Conservation (phyloP, 2,329 filamentous ascomycete genomes). For the Penicillium freii region DNA sequence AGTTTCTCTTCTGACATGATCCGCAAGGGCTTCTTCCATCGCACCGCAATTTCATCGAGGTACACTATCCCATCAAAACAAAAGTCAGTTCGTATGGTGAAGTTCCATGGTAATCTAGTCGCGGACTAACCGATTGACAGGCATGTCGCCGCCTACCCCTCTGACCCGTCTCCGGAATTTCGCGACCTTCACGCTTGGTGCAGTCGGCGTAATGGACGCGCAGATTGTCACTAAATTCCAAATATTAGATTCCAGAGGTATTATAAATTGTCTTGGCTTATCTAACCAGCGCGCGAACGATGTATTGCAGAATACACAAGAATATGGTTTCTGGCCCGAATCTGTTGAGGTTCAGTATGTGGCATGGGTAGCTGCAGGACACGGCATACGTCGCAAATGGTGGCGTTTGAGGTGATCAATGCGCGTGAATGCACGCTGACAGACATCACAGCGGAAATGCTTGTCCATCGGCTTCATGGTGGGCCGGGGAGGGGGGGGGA, state of each 20-base stretch:
- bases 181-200: slow-evolving; percentile 41
- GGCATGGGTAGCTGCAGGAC: slow-evolving; percentile 5
- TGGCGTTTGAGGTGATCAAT: slow-evolving; percentile 51
- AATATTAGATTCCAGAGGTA: not conserved
- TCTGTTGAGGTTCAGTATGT: slow-evolving; percentile 32
- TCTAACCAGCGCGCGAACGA: slow-evolving; percentile 48
- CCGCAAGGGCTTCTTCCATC: slow-evolving; percentile 46
- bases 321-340: slow-evolving; percentile 49
- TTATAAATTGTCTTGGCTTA: not conserved
- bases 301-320: slow-evolving; percentile 47
- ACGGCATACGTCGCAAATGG: slow-evolving; percentile 43
- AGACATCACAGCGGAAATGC: slow-evolving; percentile 46
- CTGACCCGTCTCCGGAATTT: slow-evolving; percentile 47
- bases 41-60: slow-evolving; percentile 49
- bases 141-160: slow-evolving; percentile 49
- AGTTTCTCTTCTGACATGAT: slow-evolving; percentile 45
- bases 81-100: not conserved
- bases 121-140: slow-evolving; percentile 44
- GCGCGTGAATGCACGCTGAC: slow-evolving; percentile 47
- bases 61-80: slow-evolving; percentile 36
- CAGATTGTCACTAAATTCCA: slow-evolving; percentile 43
- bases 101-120: not conserved
- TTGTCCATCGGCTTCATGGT: slow-evolving; percentile 42
- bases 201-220: slow-evolving; percentile 49
- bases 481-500: slow-evolving; percentile 28